These are phyloP conservation scores for Adansonia madagascariensis DNA, from an alignment of 441 rosid species.

Conservation along the genomic window DNA sequence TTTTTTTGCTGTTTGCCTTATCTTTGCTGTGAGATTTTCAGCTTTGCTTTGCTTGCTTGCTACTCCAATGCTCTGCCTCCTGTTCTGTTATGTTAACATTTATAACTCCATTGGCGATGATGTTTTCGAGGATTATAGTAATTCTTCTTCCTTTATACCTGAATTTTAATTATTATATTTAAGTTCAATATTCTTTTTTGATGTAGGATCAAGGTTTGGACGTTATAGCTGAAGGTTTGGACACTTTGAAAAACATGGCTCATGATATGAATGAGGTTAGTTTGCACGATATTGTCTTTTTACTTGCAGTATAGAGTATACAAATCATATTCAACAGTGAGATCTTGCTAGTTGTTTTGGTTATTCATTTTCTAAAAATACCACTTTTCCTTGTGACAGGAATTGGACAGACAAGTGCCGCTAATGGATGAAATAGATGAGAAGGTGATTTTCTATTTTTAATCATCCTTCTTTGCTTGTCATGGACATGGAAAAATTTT, in stretches of 20 bases:
- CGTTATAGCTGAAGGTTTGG: slow-evolving; percentile 59
- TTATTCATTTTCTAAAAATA: slow-evolving; percentile 6
- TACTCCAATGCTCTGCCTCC: neutral
- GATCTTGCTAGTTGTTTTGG: slow-evolving; percentile 6
- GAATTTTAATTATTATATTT: neutral
- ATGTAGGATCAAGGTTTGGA: slow-evolving; percentile 64
- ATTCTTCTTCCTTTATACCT: neutral
- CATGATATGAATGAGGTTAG: slow-evolving; percentile 61
- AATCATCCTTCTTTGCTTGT: neutral
- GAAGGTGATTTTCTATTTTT: slow-evolving; percentile 41
- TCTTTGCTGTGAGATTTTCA: slow-evolving; percentile 3
- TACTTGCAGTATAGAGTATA: neutral
- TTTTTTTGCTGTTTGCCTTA: neutral
- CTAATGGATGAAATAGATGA: slow-evolving; percentile 63
- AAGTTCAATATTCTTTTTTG: neutral
- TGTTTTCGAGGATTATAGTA: slow-evolving; percentile 4
- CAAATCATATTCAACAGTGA: slow-evolving; percentile 1
- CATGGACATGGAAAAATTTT: neutral
- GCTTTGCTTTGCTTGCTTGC: neutral
- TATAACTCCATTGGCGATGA: neutral
- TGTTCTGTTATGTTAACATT: neutral
- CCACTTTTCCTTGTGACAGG: slow-evolving; percentile 35
- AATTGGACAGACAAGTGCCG: slow-evolving; percentile 60
- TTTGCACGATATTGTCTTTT: neutral
- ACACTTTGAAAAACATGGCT: slow-evolving; percentile 62